Evolutionary conservation across 306 rosid genomes (phyloP), one percentile per base, ranked within the genome.

Genomic region (Vicia faba): DNA sequence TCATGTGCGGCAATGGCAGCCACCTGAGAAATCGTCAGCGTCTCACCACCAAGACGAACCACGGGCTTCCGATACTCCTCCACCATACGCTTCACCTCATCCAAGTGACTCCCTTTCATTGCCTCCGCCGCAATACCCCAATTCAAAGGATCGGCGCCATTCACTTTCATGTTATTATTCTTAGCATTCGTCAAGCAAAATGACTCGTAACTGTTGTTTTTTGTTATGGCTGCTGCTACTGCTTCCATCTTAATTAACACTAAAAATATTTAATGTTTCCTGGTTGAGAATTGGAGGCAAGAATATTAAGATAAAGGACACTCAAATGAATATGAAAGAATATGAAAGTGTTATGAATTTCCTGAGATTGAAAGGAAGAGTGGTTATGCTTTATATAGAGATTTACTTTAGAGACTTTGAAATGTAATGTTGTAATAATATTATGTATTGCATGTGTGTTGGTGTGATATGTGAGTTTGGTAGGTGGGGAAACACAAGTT

Each of bases 1-100:
- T 68, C 70, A 11, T 64, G 70, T 2, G 67, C 23, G 8, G 96
- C 95, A 3, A 89, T 79, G 2, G 95, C 98, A 0, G 98, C 98
- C 78, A 92, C 96, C 74, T 89, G 97, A 0, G 91, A 72, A 5
- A 92, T 92, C 9, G 97, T 87, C 20, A 92, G 75, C 0, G 81
- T 80, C 74, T 89, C 81, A 0, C 96, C 98, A 1, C 98, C 96
- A 1, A 92, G 86, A 11, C 44, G 61, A 7, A 92, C 87, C 41
- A 84, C 70, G 0, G 95, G 92, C 51, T 56, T 81, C 26, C 91
- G 55, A 54, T 82, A 92, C 74, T 92, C 96, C 0, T 77, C 83
- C 71, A 92, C 95, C 98, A 92, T 92, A 33, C 95, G 80, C 79
- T 89, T 92, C 58, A 92, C 95, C 78, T 92, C 98, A 0, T 89